Base-by-base conservation (phyloP, 2,329 filamentous ascomycete species). In the Ophiostoma sp. region DNA sequence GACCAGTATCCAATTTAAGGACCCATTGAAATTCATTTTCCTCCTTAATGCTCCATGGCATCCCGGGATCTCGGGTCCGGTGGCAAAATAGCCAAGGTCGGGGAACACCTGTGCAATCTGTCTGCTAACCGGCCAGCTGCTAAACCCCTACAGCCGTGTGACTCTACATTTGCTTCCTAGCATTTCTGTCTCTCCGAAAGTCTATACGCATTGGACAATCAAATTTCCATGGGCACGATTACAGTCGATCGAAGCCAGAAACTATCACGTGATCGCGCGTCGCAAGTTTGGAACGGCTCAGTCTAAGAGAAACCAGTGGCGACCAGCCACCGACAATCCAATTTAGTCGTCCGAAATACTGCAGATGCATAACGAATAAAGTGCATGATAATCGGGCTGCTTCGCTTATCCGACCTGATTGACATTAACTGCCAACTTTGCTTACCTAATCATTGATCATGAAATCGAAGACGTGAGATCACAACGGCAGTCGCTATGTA, bases 1-100 rank as follows among this genome's bases (percentile, higher is more conserved):
- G 33, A 20, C 27, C 57, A 62, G 57, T 35, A 11, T 20, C 27
- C 27, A 35, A 20, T 27, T 62, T 20, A 15, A 27, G 6, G 27
- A 17, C 57, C 57, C 57, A 62, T 62, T 20, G 27, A 62, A 60
- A 57, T 57, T 27, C n/a, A 2, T 27, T 27, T 57, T 57, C 52
- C 11, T 11, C 52, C 11, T 27, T 15, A 20, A n/a, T 48, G 44
- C 20, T 48, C 44, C 1, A 62, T 13, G 6, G 7, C 23, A 62
- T 62, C 36, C 35, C 39, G 64, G 41, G 33, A 41, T 67, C 64
- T 67, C 36, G 36, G 64, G 35, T 31, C 23, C 64, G 39, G 64
- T 67, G 64, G 64, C 64, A 41, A 67, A 57, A 57, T n/a, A 64
- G 60, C 60, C 60, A 64, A 64, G 60, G 33, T 31, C 23, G 52